Percentiles rank a stretch among this genome's conserved stretches.
Conservation (phyloP, 2,329 filamentous ascomycete genomes). For the Cladophialophora yegresii region DNA sequence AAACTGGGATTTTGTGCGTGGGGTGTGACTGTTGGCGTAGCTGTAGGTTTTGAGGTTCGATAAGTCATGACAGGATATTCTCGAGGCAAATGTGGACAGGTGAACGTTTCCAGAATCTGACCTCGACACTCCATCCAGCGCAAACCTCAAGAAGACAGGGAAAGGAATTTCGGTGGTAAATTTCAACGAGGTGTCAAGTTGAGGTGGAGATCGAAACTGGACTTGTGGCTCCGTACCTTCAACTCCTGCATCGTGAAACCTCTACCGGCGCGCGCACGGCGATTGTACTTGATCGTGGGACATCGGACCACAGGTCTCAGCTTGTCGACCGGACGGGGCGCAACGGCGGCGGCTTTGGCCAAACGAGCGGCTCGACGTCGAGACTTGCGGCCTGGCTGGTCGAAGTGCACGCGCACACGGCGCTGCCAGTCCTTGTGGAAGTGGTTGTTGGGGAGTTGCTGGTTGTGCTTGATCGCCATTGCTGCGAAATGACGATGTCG, state of each 20-base stretch:
- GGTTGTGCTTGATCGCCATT: constrained; percentile 95
- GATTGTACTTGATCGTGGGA: constrained; percentile 99
- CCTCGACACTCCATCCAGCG: neutral
- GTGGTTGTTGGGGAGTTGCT: constrained; percentile 48
- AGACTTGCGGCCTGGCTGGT: constrained; percentile 98
- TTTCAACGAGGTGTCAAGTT: neutral
- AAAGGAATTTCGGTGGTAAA: neutral
- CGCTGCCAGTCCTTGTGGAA: constrained; percentile 99
- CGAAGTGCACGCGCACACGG: constrained; percentile 98
- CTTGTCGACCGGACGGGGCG: constrained; percentile 95
- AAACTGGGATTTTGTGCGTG: neutral
- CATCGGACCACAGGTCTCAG: constrained; percentile 95
- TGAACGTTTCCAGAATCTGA: too few relatives aligned
- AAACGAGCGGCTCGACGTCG: constrained; percentile 87
- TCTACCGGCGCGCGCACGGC: constrained; percentile 91
- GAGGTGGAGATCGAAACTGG: neutral
- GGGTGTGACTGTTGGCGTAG: neutral
- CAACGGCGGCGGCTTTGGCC: constrained; percentile 91
- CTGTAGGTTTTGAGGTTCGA: neutral
- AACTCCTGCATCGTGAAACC: constrained; percentile 97
- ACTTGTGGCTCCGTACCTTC: constrained; percentile 68
- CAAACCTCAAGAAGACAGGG: neutral
- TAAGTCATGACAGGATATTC: neutral
- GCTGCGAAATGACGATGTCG: constrained; percentile 24
- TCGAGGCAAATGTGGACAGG: neutral